These are phyloP conservation scores for Stropharia rugosoannulata DNA, from an alignment of 768 basidiomycete species.

Conservation along the genomic window DNA sequence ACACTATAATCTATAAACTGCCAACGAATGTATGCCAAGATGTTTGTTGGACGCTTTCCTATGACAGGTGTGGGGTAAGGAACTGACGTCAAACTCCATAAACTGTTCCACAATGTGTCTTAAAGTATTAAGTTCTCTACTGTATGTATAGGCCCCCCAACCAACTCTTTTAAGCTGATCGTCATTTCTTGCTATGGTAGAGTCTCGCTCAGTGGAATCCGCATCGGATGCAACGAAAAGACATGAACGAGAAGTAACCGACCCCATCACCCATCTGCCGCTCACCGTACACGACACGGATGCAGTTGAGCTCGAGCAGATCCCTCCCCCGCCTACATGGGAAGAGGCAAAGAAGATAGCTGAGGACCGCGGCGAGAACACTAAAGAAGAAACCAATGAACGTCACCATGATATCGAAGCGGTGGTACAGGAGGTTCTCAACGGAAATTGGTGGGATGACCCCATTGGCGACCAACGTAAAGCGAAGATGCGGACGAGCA, in stretches of 20 bases:
- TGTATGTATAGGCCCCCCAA: not conserved
- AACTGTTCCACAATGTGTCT: too few species aligned
- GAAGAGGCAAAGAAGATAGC: conserved; percentile 15
- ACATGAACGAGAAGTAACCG: conserved; percentile 28
- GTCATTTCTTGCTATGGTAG: conserved; percentile 8
- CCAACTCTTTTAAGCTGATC: not conserved
- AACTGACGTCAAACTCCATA: conserved; percentile 16
- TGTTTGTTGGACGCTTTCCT: too few species aligned
- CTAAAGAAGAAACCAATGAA: conserved; percentile 17
- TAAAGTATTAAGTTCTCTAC: too few species aligned
- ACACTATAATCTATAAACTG: too few species aligned
- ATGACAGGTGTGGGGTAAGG: conserved; percentile 11
- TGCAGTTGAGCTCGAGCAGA: conserved; percentile 32
- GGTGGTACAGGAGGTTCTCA: conserved; percentile 26
- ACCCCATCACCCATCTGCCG: conserved; percentile 40
- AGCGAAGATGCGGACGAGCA: conserved; percentile 27
- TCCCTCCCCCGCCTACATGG: conserved; percentile 26
- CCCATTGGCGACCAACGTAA: conserved; percentile 28
- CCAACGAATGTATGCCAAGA: too few species aligned
- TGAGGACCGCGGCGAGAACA: conserved; percentile 14
- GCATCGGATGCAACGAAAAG: not conserved
- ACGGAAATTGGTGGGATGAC: conserved; percentile 33
- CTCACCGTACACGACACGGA: conserved; percentile 34
- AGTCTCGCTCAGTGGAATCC: conserved; percentile 5
- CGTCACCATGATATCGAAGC: conserved; percentile 27